Percentiles rank a stretch among this genome's conserved stretches.
These are phyloP conservation scores for Russula lepida DNA, from an alignment of 768 basidiomycete species.

Conservation along the genomic window DNA sequence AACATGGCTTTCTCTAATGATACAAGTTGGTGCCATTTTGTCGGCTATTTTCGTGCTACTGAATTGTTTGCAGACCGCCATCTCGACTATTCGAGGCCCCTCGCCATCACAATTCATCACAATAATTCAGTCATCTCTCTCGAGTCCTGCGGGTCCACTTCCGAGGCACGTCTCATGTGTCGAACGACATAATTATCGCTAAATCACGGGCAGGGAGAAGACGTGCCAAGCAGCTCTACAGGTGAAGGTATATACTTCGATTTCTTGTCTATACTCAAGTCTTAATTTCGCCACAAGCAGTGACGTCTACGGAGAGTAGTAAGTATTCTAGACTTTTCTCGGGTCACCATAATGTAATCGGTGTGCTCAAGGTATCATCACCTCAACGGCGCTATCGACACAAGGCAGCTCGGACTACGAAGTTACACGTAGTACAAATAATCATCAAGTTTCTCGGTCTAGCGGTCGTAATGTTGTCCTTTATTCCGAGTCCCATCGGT, in stretches of 20 bases:
- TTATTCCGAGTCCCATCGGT: not conserved
- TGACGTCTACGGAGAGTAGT: not conserved
- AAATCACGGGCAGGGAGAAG: not conserved
- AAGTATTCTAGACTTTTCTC: not conserved
- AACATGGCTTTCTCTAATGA: too few species aligned
- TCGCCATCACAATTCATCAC: not conserved
- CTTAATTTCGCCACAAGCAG: not conserved
- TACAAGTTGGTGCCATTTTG: not conserved
- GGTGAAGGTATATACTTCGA: not conserved
- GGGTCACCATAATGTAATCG: not conserved
- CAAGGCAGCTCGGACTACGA: not conserved
- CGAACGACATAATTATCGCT: not conserved
- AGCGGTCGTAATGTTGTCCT: not conserved
- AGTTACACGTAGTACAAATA: not conserved
- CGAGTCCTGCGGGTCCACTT: not conserved
- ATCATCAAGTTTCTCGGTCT: not conserved
- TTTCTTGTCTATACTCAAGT: not conserved
- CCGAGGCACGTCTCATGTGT: not conserved
- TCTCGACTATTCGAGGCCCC: not conserved
- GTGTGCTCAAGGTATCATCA: not conserved
- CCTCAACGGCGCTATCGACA: not conserved
- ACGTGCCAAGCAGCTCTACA: not conserved
- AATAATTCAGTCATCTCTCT: slow-evolving; percentile 10
- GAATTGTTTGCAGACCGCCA: not conserved
- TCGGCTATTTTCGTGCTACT: not conserved